These are phyloP conservation scores for Phytophthora kernoviae DNA, from an alignment of 352 stramenopile species.

Conservation along the genomic window DNA sequence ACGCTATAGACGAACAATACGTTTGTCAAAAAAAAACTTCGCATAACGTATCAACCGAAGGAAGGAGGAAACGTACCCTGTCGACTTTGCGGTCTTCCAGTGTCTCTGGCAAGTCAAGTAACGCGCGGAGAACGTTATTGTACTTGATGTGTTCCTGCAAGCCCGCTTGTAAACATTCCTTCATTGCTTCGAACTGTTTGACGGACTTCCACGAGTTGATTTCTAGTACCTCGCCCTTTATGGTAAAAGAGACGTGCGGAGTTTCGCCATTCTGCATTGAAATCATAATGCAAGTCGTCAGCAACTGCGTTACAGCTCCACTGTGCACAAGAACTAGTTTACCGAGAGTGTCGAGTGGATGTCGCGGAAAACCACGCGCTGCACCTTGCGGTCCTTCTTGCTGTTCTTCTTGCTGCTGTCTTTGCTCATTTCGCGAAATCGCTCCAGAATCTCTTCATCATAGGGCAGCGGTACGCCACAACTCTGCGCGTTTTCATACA, in stretches of 20 bases:
- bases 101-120: conserved; percentile 80
- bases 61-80: conserved; percentile 43
- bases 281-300: conserved; percentile 2
- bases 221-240: conserved; percentile 78
- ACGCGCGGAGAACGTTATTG: conserved; percentile 80
- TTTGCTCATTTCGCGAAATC: conserved; percentile 83
- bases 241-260: conserved; percentile 73
- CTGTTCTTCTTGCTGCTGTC: conserved; percentile 90
- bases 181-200: conserved; percentile 85
- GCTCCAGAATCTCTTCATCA: conserved; percentile 71
- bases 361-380: conserved; percentile 85
- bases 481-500: conserved; percentile 73
- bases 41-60: neutral
- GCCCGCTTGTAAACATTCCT: conserved; percentile 69
- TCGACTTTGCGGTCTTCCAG: conserved; percentile 78
- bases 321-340: conserved; percentile 14
- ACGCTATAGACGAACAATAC: conserved; percentile 37
- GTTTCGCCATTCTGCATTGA: conserved; percentile 70
- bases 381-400: conserved; percentile 89
- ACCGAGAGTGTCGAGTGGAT: conserved; percentile 81
- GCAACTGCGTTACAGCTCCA: neutral
- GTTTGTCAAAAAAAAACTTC: conserved; percentile 5
- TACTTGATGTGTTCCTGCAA: conserved; percentile 90
- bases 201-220: conserved; percentile 82
- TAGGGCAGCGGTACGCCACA: conserved; percentile 53